Conservation (phyloP, 768 basidiomycete genomes). For the Pleurotus pulmonarius region DNA sequence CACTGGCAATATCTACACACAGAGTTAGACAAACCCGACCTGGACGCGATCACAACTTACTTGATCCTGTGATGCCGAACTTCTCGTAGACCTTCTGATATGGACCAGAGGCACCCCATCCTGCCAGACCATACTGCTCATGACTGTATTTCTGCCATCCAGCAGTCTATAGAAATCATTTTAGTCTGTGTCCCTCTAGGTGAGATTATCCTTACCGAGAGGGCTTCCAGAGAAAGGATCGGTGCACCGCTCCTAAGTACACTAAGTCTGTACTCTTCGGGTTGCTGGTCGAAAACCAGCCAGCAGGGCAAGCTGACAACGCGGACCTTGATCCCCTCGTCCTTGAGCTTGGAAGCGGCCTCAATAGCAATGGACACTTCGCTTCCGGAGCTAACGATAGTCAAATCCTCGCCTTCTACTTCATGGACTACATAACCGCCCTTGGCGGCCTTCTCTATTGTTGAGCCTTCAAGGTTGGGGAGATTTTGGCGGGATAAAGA, state of each 20-base stretch:
- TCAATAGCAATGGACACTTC: constrained; percentile 88
- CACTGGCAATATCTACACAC: constrained; percentile 62
- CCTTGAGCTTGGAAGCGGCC: constrained; percentile 76
- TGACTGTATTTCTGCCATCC: constrained; percentile 92
- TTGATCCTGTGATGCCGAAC: constrained; percentile 77
- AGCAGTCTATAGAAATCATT: constrained; percentile 41
- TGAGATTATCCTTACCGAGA: constrained; percentile 32
- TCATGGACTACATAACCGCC: constrained; percentile 93
- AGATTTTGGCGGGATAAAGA: constrained; percentile 88
- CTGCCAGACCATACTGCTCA: constrained; percentile 74
- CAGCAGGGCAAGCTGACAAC: constrained; percentile 89
- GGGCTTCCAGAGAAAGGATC: constrained; percentile 85
- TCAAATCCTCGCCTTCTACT: constrained; percentile 75
- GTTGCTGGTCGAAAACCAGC: constrained; percentile 83
- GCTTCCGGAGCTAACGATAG: constrained; percentile 85
- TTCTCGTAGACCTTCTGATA: constrained; percentile 90
- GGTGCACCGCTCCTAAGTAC: constrained; percentile 89
- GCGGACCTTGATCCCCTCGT: constrained; percentile 75
- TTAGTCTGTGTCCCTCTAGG: constrained; percentile 7
- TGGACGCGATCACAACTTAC: constrained; percentile 34
- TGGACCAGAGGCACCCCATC: constrained; percentile 89
- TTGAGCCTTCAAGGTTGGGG: constrained; percentile 85
- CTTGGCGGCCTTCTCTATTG: constrained; percentile 76
- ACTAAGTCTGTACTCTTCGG: constrained; percentile 72
- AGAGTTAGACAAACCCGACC: not conserved